Evolutionary conservation across 805 yeast species (phyloP), one percentile per base, ranked within the genome.

Genomic region (Metschnikowia picachoensis): DNA sequence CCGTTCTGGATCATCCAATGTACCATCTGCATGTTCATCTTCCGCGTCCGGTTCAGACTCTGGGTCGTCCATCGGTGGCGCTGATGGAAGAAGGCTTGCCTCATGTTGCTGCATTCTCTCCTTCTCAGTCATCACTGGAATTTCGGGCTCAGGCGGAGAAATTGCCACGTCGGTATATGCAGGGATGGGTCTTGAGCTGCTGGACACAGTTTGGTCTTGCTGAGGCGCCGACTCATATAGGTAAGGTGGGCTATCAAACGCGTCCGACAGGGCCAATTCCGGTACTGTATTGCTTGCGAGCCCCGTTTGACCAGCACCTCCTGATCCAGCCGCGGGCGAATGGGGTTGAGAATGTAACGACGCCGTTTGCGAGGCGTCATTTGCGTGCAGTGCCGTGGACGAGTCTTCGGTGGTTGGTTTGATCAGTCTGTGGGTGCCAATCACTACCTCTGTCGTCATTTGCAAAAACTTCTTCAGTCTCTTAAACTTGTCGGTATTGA

Each of bases 401-500:
- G 15, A 14, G 14, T 43, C 42, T 8, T 17, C 42, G 6, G 42
- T 28, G 11, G 34, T 28, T 11, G 35, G 16, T 29, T 43, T 37
- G 6, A 44, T 50, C 72, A 70, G 73, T 51, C 92, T 69, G 55
- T 79, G 84, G 0, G 95, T 89, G 3, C 97, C 97, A 27, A 90
- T 75, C 17, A 87, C 73, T 1, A 89, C 77, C 62, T 87, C 96
- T 1, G 88, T 78, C 42, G 90, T 87, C 59, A 88, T 67, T n/a
- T 88, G 87, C 7, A 90, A 70, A 16, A 89, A 89, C 59, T 90
- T 87, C 55, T 82, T 82, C 68, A 81, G 75, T 46, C 89, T 70
- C 62, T 87, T 88, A 58, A 85, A 72, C 56, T 77, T 78, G 65
- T 89, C 96, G 4, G 92, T 92, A 61, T 90, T 89, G 45, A 87